Evolutionary conservation across 106 monocot species (phyloP).

Genomic region (Chionographis japonica): DNA sequence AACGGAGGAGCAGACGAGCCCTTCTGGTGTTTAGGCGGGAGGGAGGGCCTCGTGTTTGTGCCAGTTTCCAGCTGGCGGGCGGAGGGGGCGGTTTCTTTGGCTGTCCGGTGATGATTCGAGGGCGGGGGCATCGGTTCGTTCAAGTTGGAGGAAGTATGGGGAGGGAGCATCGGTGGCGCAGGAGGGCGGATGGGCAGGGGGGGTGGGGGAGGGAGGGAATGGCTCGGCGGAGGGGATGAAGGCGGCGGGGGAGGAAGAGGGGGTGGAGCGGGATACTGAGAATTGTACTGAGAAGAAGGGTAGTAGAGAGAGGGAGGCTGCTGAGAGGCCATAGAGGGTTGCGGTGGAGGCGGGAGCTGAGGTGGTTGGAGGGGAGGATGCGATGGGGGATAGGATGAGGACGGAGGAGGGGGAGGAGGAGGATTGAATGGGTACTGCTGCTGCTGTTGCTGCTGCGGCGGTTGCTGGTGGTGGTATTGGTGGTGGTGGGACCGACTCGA

Average conservation of each 20-base stretch:
- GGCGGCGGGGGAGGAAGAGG: slow-evolving; percentile 32
- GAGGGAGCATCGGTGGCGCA: neutral
- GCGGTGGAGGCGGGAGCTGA: slow-evolving; percentile 17
- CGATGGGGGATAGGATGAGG: slow-evolving; percentile 5
- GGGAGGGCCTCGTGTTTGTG: neutral
- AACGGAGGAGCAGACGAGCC: neutral
- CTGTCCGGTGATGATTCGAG: neutral
- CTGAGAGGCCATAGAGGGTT: too few relatives aligned
- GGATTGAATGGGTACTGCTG: slow-evolving; percentile 2
- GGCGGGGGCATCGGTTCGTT: too few relatives aligned
- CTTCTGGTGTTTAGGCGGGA: slow-evolving; percentile 16
- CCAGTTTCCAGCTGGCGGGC: neutral
- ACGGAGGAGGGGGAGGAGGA: neutral
- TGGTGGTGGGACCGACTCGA: too few relatives aligned
- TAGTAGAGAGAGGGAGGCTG: neutral
- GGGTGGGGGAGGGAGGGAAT: slow-evolving; percentile 6
- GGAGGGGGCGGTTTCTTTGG: slow-evolving; percentile 4
- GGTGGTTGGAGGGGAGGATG: slow-evolving; percentile 7
- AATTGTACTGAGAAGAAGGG: slow-evolving; percentile 28
- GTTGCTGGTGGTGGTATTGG: neutral
- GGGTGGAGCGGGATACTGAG: slow-evolving; percentile 5
- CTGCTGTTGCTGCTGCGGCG: neutral
- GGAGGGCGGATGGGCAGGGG: slow-evolving; percentile 4
- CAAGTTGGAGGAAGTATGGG: too few relatives aligned
- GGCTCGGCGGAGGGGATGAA: slow-evolving; percentile 11